phyloP scores from a whole-genome alignment of 495 filamentous ascomycete species.

The Penicillium lagena region DNA sequence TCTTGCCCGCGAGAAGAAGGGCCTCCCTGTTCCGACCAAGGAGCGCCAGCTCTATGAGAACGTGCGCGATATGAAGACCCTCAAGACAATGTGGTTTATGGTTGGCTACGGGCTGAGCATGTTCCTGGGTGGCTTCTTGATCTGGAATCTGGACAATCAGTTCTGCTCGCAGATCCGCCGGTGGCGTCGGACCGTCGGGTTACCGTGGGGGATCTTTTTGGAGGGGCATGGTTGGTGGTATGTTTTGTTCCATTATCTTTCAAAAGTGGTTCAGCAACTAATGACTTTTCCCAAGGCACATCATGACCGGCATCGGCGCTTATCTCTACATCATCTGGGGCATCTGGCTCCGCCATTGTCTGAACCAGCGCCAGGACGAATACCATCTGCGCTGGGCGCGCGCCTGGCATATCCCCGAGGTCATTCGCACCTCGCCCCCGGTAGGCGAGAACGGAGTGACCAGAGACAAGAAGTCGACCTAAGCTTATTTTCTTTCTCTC shows the following conservation, averaged over 20 bases:
- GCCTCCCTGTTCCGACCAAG: slow-evolving; percentile 32
- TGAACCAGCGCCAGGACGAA: slow-evolving; percentile 71
- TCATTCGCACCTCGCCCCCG: slow-evolving; percentile 36
- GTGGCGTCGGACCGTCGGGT: slow-evolving; percentile 65
- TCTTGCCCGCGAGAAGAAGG: slow-evolving; percentile 28
- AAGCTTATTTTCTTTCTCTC: slow-evolving; percentile 1
- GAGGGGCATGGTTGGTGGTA: slow-evolving; percentile 99
- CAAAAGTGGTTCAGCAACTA: slow-evolving; percentile 1
- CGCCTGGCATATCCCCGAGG: slow-evolving; percentile 58
- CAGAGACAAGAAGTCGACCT: slow-evolving; percentile 37
- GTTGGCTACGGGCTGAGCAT: slow-evolving; percentile 62
- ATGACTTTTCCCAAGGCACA: slow-evolving; percentile 40
- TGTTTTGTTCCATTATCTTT: slow-evolving; percentile 27
- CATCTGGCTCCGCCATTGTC: slow-evolving; percentile 75
- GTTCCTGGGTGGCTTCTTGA: slow-evolving; percentile 76
- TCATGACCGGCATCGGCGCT: slow-evolving; percentile 62
- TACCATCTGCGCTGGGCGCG: slow-evolving; percentile 70
- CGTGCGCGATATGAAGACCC: slow-evolving; percentile 49
- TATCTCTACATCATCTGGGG: slow-evolving; percentile 85
- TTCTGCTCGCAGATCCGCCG: slow-evolving; percentile 66
- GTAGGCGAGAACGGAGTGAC: slow-evolving; percentile 21
- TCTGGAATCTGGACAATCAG: slow-evolving; percentile 84
- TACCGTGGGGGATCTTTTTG: slow-evolving; percentile 86
- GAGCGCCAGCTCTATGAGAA: slow-evolving; percentile 44
- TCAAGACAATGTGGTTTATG: slow-evolving; percentile 71